A percentile compares a stretch with the other conserved stretches of the same genome.
phyloP scores from a whole-genome alignment of 1,139 yeast species.

The Lodderomyces beijingensis region DNA sequence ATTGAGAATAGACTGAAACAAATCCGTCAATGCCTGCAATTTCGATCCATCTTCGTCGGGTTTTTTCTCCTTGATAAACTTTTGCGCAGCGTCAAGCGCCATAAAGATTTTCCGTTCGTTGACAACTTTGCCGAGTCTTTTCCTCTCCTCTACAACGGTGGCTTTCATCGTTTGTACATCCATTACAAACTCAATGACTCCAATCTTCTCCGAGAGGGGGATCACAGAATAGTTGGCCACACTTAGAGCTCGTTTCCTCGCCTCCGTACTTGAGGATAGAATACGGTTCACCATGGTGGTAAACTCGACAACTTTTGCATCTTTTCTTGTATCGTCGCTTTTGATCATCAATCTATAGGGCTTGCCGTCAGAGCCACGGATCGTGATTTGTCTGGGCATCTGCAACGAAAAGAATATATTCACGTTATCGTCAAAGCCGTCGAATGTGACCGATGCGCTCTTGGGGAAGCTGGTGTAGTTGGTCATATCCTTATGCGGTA shows the following conservation, averaged over 20 bases:
- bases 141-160: constrained; percentile 47
- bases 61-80: constrained; percentile 23
- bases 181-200: constrained; percentile 90
- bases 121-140: constrained; percentile 30
- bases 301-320: constrained; percentile 90
- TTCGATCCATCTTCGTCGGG: constrained; percentile 12
- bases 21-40: constrained; percentile 16
- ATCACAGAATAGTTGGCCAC: constrained; percentile 86
- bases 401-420: constrained; percentile 78
- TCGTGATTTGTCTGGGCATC: constrained; percentile 73
- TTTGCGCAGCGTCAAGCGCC: constrained; percentile 39
- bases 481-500: constrained; percentile 51
- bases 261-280: constrained; percentile 61
- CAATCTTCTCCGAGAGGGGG: constrained; percentile 82
- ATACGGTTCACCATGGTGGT: constrained; percentile 82
- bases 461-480: constrained; percentile 46
- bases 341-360: constrained; percentile 76
- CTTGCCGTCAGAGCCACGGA: constrained; percentile 75
- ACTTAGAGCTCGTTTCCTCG: constrained; percentile 64
- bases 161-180: constrained; percentile 78
- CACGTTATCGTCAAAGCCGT: constrained; percentile 57
- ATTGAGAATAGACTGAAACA: constrained; percentile 29
- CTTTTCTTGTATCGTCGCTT: constrained; percentile 91
- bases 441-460: constrained; percentile 49
- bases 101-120: constrained; percentile 32